phyloP scores from a whole-genome alignment of 176 grass and related monocot genomes.

The Aegilops speltoides region DNA sequence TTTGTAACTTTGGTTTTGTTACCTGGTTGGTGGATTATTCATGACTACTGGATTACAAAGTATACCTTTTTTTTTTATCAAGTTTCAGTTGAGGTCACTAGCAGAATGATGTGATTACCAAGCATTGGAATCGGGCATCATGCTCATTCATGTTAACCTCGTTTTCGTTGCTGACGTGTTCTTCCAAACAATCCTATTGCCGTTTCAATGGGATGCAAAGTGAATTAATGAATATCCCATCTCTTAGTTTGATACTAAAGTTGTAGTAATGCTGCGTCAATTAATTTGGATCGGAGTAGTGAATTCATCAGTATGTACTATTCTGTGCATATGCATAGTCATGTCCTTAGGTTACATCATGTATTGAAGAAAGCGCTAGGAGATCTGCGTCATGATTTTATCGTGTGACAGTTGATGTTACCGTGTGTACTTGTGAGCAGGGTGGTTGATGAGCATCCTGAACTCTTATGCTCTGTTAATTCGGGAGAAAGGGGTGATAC shows the following conservation, averaged over 20 bases:
- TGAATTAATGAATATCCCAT: not conserved
- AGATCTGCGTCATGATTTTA: not conserved
- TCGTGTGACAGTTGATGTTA: too few relatives aligned
- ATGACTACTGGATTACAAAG: not conserved
- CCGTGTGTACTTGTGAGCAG: too few relatives aligned
- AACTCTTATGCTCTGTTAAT: not conserved
- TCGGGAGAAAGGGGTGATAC: not conserved
- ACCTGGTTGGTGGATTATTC: conserved; percentile 9
- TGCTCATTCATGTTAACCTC: not conserved
- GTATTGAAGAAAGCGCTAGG: not conserved
- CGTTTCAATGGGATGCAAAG: not conserved
- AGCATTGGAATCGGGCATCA: not conserved
- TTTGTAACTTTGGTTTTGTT: not conserved
- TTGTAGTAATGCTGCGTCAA: too few relatives aligned
- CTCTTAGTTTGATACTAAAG: not conserved
- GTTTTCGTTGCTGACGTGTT: not conserved
- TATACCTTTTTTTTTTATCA: not conserved
- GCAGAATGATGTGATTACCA: not conserved
- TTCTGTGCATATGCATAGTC: too few relatives aligned
- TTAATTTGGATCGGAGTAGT: too few relatives aligned
- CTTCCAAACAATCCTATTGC: not conserved
- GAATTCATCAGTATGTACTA: not conserved
- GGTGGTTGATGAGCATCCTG: not conserved
- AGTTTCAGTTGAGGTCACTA: not conserved
- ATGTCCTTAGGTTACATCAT: not conserved